Evolutionary conservation across 1,284 basidiomycete genomes (phyloP), one percentile per base, ranked within the genome.

Genomic region (Wolfiporia cocos): DNA sequence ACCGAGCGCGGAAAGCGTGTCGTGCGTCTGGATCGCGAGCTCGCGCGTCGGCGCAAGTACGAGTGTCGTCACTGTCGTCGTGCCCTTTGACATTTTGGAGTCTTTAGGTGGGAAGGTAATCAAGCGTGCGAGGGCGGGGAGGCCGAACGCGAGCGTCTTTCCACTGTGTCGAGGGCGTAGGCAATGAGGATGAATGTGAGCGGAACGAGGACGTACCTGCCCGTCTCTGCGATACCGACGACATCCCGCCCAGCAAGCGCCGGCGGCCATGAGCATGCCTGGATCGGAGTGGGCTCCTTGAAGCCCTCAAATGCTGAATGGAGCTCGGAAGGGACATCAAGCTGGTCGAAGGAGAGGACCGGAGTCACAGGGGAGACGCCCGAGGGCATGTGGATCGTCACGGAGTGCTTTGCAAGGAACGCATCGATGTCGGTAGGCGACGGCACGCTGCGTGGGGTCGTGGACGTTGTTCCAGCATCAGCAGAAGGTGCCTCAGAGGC

Each of bases 161-260:
- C 95, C 96, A 51, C 86, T 88, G 60, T 55, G 44, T 34, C 26
- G 26, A 11, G 10, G 6, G 31, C 31, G 17, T 33, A 18, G 21
- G n/a, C 17, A 41, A 18, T 26, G 46, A 47, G 39, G 17, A 38
- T n/a, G 32, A 29, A 40, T 17, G 10, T n/a, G 17, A 19, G 22
- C 14, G 20, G 28, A 41, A 34, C 18, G n/a, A 29, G 17, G 34
- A 14, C 44, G 47, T 63, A 82, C 81, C 80, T 92, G 53, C 94
- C 96, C 2, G 95, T 99, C 71, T 99, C 94, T 12, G 96, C 95
- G 49, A 99, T 93, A 46, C 95, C 95, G 26, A 99, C 86, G 0
- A 96, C 89, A 62, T 98, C 93, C 21, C 76, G 74, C 3, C 90
- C 88, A 39, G 76, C 72, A 22, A 98, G 68, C 5, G 91, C 77